Conservation (phyloP, 2,329 filamentous ascomycete species). For the Trichoderma koningii region DNA sequence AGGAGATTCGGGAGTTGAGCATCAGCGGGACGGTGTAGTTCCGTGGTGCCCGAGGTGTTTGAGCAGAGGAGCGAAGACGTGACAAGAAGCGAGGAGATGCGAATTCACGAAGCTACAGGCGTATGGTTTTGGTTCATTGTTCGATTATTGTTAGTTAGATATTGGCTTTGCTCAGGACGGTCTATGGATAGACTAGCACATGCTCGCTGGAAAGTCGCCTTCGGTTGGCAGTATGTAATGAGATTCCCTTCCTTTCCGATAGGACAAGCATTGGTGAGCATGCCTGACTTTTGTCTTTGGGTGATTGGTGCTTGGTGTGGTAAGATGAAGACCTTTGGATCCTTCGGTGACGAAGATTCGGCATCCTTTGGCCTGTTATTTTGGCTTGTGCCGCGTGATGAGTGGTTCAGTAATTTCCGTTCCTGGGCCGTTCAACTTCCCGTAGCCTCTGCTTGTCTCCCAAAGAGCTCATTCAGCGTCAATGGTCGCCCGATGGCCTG, state of each 20-base stretch:
- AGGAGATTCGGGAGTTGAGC: conserved; percentile 95
- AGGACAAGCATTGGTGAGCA: not conserved
- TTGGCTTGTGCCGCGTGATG: not conserved
- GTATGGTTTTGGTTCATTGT: conserved; percentile 34
- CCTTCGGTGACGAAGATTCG: too few species aligned
- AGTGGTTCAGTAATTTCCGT: too few species aligned
- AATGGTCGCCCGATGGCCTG: conserved; percentile 49
- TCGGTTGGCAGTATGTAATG: conserved; percentile 6
- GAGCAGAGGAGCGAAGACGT: conserved; percentile 2
- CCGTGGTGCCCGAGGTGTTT: not conserved
- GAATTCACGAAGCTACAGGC: conserved; percentile 31
- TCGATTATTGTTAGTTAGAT: conserved; percentile 35
- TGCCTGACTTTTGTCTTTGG: not conserved
- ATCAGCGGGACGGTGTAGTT: conserved; percentile 73
- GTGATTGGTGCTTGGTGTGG: not conserved
- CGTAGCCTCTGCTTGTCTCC: conserved; percentile 33
- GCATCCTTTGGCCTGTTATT: not conserved
- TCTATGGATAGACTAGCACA: conserved; percentile 35
- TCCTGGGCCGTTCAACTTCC: conserved; percentile 1
- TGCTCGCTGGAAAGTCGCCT: conserved; percentile 5
- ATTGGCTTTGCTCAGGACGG: conserved; percentile 31
- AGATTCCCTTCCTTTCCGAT: not conserved
- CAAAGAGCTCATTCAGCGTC: conserved; percentile 51
- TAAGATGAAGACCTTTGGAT: too few species aligned
- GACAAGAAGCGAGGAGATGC: conserved; percentile 20